phyloP scores from a whole-genome alignment of 805 yeast species.

The Schwanniomyces pseudopolymorphus region DNA sequence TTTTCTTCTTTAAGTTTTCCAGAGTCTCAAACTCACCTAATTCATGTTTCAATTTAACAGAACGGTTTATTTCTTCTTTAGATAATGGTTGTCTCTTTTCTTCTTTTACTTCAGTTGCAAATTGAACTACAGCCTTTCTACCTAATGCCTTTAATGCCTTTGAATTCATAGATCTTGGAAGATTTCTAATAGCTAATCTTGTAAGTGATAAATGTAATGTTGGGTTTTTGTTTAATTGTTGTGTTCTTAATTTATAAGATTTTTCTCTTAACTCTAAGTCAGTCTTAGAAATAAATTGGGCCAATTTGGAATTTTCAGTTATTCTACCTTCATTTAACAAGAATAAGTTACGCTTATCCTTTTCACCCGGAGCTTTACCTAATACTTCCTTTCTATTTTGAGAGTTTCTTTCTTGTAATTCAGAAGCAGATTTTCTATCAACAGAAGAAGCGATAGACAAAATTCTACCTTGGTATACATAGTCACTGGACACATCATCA shows the following conservation, averaged over 20 bases:
- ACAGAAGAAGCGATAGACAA: slow-evolving; percentile 82
- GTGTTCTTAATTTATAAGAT: slow-evolving; percentile 80
- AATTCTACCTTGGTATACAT: slow-evolving; percentile 91
- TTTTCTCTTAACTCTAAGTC: slow-evolving; percentile 88
- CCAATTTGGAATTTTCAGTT: slow-evolving; percentile 74
- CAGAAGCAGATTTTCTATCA: slow-evolving; percentile 77
- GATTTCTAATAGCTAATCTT: slow-evolving; percentile 88
- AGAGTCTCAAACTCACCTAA: slow-evolving; percentile 26
- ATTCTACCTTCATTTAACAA: slow-evolving; percentile 93
- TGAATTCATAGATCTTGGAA: slow-evolving; percentile 89
- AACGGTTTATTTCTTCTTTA: slow-evolving; percentile 83
- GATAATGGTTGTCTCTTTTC: slow-evolving; percentile 78
- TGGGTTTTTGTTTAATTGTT: slow-evolving; percentile 89
- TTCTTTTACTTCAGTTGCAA: slow-evolving; percentile 84
- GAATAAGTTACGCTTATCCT: slow-evolving; percentile 82
- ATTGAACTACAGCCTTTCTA: slow-evolving; percentile 90
- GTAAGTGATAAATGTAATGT: slow-evolving; percentile 90
- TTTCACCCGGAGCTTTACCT: slow-evolving; percentile 78
- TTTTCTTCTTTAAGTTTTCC: slow-evolving; percentile 48
- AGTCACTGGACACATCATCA: slow-evolving; percentile 86
- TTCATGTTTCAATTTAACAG: slow-evolving; percentile 63
- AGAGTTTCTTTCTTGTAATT: slow-evolving; percentile 70
- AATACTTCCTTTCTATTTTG: slow-evolving; percentile 68
- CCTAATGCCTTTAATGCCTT: slow-evolving; percentile 89
- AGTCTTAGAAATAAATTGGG: slow-evolving; percentile 60